These are phyloP conservation scores for Calonectria leucothoes DNA, from an alignment of 2,329 filamentous ascomycete species.

Conservation along the genomic window DNA sequence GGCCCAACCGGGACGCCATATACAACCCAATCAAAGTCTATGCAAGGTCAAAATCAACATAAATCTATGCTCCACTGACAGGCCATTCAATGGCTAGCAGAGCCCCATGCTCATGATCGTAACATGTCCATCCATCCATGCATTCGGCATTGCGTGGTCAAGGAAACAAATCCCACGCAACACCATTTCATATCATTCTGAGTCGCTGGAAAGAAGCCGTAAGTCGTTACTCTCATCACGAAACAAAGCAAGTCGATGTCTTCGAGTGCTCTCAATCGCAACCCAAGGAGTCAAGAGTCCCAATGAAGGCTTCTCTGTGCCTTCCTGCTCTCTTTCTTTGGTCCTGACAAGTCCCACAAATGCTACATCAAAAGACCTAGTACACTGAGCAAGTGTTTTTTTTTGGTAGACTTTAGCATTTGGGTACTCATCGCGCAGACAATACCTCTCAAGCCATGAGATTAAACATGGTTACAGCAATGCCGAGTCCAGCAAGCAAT, in stretches of 20 bases:
- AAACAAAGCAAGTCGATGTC: background rate
- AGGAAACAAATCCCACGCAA: no score
- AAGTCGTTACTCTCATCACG: background rate
- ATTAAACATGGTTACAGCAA: background rate
- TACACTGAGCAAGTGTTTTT: background rate
- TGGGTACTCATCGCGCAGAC: background rate
- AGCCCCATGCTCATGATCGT: background rate
- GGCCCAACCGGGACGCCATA: slow-evolving; percentile 7
- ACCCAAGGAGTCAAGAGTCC: background rate
- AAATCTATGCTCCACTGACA: background rate
- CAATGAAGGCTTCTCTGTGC: background rate
- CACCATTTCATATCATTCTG: background rate
- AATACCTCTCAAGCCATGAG: slow-evolving; percentile 17
- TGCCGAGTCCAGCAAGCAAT: slow-evolving; percentile 24
- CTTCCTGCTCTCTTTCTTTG: background rate
- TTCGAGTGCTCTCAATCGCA: background rate
- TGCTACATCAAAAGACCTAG: background rate
- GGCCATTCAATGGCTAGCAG: background rate
- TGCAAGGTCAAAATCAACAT: background rate
- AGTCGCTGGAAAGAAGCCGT: background rate
- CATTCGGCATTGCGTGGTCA: background rate
- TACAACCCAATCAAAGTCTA: background rate
- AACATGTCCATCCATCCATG: background rate
- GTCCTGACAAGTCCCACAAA: background rate
- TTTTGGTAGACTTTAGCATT: background rate